Evolutionary conservation across 139 green algal species (phyloP).

Genomic region (Chlamydomonas applanata): DNA sequence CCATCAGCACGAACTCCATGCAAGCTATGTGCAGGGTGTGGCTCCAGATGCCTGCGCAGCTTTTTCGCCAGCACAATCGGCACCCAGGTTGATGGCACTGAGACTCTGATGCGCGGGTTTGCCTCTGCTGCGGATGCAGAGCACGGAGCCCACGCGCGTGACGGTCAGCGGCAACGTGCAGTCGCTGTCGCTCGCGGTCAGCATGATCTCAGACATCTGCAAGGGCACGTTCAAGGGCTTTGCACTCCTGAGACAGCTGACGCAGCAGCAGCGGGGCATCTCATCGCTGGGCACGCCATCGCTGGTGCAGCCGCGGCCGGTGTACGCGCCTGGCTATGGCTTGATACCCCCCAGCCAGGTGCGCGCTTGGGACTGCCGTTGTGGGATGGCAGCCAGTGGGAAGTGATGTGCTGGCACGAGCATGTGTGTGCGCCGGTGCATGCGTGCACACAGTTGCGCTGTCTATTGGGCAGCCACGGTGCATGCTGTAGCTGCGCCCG

Average conservation of each 20-base stretch:
- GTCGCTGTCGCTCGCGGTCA: slow-evolving; percentile 41
- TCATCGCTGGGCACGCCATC: not conserved
- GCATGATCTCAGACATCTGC: slow-evolving; percentile 54
- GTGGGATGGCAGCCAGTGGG: not conserved
- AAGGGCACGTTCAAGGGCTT: slow-evolving; percentile 71
- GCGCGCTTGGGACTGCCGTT: not conserved
- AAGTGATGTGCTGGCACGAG: not conserved
- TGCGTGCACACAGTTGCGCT: no score
- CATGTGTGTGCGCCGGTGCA: no score
- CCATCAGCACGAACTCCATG: no score
- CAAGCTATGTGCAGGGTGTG: no score
- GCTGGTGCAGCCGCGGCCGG: slow-evolving; percentile 12
- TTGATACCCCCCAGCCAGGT: slow-evolving; percentile 64
- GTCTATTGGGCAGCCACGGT: no score
- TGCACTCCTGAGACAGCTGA: slow-evolving; percentile 57
- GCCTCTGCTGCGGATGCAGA: slow-evolving; percentile 1
- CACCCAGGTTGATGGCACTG: no score
- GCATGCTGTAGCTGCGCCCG: no score
- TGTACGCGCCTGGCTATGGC: slow-evolving; percentile 58
- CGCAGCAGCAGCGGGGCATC: slow-evolving; percentile 13
- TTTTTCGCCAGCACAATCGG: no score
- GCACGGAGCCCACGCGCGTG: slow-evolving; percentile 27
- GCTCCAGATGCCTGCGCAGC: no score
- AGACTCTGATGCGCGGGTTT: no score
- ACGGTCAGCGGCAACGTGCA: slow-evolving; percentile 55